Conservation (phyloP, 305 asterid species). For the Plantago lanceolata region DNA sequence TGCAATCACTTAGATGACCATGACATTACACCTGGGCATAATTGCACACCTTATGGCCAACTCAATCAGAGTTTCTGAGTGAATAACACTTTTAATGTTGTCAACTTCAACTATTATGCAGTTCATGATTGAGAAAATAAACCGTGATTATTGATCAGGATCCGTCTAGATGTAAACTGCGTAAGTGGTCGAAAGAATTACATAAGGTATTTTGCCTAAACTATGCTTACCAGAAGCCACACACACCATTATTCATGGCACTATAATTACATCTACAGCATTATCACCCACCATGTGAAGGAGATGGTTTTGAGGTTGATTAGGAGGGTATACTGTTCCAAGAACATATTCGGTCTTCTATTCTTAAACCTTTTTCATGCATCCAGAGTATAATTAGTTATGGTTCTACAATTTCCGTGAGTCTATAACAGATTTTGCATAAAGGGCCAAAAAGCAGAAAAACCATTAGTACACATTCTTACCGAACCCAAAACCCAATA, state of each 20-base stretch:
- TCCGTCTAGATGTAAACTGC: background rate
- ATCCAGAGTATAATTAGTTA: no score
- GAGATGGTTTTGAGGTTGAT: background rate
- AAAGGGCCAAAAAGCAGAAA: constrained; percentile 15
- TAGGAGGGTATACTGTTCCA: background rate
- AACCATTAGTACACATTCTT: constrained; percentile 47
- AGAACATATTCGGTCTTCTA: no score
- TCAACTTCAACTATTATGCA: background rate
- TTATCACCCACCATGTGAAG: background rate
- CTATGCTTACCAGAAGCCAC: background rate
- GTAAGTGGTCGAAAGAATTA: background rate
- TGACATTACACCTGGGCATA: background rate
- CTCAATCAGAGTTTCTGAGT: no score
- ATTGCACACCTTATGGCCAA: background rate
- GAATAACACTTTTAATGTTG: background rate
- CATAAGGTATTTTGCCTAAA: background rate
- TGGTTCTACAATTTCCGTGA: background rate
- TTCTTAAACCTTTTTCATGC: background rate
- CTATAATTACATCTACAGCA: background rate
- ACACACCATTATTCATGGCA: background rate
- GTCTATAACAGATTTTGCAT: constrained; percentile 4
- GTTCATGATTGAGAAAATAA: background rate
- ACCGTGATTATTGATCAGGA: background rate
- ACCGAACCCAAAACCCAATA: constrained; percentile 71
- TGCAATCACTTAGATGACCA: no score